Evolutionary conservation across 495 filamentous ascomycete genomes (phyloP).

Genomic region (Astrothelium subdiscretum): DNA sequence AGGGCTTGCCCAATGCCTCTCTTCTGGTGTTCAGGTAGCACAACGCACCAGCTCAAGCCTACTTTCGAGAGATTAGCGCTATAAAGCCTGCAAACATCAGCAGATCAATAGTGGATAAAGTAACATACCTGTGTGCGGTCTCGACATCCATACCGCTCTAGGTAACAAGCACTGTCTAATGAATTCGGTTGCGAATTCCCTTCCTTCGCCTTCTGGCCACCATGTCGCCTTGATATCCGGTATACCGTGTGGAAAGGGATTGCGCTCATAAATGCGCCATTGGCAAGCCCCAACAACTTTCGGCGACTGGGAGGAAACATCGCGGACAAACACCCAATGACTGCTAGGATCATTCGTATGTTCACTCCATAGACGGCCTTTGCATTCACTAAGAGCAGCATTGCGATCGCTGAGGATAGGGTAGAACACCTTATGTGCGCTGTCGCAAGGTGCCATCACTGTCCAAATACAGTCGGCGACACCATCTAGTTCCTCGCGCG

Average conservation of each 20-base stretch:
- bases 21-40: background rate
- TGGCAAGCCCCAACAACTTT: slow-evolving; percentile 8
- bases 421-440: too few species aligned
- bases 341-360: slow-evolving; percentile 6
- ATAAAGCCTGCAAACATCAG: background rate
- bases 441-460: too few species aligned
- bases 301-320: background rate
- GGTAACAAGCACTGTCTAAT: slow-evolving; percentile 11
- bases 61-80: background rate
- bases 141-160: slow-evolving; percentile 6
- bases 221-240: slow-evolving; percentile 6
- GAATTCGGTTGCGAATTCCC: slow-evolving; percentile 9
- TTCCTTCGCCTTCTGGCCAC: slow-evolving; percentile 12
- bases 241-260: slow-evolving; percentile 9
- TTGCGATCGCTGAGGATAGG: background rate
- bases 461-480: too few species aligned
- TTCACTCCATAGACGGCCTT: slow-evolving; percentile 6
- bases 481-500: too few species aligned
- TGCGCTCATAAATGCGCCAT: slow-evolving; percentile 5
- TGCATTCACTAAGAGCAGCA: slow-evolving; percentile 6
- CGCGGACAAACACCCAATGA: slow-evolving; percentile 14
- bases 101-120: background rate
- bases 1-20: background rate
- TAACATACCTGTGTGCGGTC: slow-evolving; percentile 2
- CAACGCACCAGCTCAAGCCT: background rate